A percentile compares a stretch with the other conserved stretches of the same genome.
Evolutionary conservation across 352 stramenopile species (phyloP).

Genomic region (Globisporangium camurandrum): DNA sequence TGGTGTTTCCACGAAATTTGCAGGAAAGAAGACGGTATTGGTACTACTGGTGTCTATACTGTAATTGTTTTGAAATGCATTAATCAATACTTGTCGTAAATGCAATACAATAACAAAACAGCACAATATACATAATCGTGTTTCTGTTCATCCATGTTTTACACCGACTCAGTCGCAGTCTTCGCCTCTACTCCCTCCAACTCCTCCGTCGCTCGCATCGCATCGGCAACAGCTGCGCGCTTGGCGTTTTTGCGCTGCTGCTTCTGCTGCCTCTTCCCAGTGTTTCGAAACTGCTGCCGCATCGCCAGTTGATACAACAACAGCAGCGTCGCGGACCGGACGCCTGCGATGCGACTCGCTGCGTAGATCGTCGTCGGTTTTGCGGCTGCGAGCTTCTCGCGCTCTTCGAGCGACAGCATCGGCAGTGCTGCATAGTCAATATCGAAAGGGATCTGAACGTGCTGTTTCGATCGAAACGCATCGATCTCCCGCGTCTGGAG

Average conservation of each 20-base stretch:
- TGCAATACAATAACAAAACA: too few relatives aligned
- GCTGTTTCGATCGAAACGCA: constrained; percentile 91
- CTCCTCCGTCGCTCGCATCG: too few relatives aligned
- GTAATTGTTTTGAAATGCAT: too few relatives aligned
- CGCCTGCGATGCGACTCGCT: constrained; percentile 91
- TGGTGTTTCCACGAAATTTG: too few relatives aligned
- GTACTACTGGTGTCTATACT: too few relatives aligned
- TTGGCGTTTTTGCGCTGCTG: constrained; percentile 10
- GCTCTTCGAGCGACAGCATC: constrained; percentile 95
- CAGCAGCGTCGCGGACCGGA: constrained; percentile 69
- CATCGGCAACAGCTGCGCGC: background rate
- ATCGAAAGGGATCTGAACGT: constrained; percentile 89
- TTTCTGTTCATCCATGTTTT: too few relatives aligned
- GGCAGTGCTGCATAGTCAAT: constrained; percentile 91
- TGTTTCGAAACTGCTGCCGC: constrained; percentile 23
- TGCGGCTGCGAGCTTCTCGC: constrained; percentile 86
- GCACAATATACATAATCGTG: too few relatives aligned
- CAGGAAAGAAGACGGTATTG: too few relatives aligned
- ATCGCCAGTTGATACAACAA: constrained; percentile 70
- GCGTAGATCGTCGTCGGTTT: constrained; percentile 92
- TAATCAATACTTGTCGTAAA: too few relatives aligned
- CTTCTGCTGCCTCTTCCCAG: constrained; percentile 17
- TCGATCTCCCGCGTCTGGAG: constrained; percentile 95
- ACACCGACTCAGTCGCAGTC: background rate
- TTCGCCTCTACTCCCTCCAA: background rate